These are phyloP conservation scores for Stemphylium beticola DNA, from an alignment of 2,329 filamentous ascomycete species.

Conservation along the genomic window DNA sequence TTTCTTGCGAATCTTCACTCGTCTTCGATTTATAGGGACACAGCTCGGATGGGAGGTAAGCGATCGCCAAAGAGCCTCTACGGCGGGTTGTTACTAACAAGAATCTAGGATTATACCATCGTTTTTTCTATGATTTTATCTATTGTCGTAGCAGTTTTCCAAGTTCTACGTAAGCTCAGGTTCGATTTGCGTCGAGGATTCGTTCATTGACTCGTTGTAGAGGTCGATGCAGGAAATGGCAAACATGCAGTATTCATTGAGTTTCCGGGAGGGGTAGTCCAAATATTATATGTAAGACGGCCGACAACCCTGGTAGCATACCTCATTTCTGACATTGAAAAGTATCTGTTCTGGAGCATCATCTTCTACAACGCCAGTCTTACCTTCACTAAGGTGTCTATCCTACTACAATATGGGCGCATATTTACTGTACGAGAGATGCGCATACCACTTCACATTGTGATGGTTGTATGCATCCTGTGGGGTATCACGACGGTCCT, in stretches of 20 bases:
- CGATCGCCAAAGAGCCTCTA: background rate
- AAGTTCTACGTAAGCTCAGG: slow-evolving; percentile 25
- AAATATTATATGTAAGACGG: slow-evolving; percentile 23
- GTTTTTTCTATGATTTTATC: slow-evolving; percentile 13
- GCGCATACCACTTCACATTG: slow-evolving; percentile 31
- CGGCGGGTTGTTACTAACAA: background rate
- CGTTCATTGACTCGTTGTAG: slow-evolving; percentile 15
- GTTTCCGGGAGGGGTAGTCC: slow-evolving; percentile 13
- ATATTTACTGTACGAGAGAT: slow-evolving; percentile 33
- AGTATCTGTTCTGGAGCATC: slow-evolving; percentile 38
- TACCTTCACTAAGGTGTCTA: slow-evolving; percentile 35
- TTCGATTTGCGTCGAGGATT: background rate
- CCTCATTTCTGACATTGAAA: slow-evolving; percentile 5
- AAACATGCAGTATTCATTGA: slow-evolving; percentile 31
- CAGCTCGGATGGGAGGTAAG: slow-evolving; percentile 27
- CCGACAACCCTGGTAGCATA: too few relatives aligned
- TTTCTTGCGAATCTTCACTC: slow-evolving; percentile 27
- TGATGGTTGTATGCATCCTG: slow-evolving; percentile 26
- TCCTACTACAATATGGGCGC: slow-evolving; percentile 36
- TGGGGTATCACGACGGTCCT: slow-evolving; percentile 22
- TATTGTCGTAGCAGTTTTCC: slow-evolving; percentile 14
- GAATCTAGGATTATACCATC: background rate
- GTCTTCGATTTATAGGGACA: slow-evolving; percentile 19
- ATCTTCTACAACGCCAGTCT: slow-evolving; percentile 31
- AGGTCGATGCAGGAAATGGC: slow-evolving; percentile 29